These are phyloP conservation scores for Sclerotinia subarctica DNA, from an alignment of 2,329 filamentous ascomycete genomes.

Conservation along the genomic window DNA sequence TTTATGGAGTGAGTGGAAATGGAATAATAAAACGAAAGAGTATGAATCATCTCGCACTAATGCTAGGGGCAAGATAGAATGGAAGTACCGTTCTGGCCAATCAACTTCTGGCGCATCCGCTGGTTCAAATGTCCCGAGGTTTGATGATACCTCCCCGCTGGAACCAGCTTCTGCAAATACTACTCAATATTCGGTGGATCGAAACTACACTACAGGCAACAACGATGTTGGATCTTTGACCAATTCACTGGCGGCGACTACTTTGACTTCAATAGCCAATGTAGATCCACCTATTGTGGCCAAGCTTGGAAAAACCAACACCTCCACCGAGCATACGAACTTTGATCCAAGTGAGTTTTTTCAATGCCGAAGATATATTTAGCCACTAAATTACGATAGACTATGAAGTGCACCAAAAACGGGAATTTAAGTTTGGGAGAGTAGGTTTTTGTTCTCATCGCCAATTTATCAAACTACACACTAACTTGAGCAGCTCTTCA, in stretches of 20 bases:
- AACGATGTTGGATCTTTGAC: background rate
- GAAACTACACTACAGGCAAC: background rate
- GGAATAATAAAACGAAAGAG: background rate
- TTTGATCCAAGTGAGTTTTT: background rate
- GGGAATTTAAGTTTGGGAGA: background rate
- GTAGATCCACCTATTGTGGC: background rate
- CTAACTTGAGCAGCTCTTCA: conserved; percentile 8
- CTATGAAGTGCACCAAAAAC: background rate
- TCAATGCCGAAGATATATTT: no score
- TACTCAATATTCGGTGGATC: background rate
- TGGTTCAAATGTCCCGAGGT: background rate
- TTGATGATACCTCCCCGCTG: background rate
- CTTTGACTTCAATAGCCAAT: background rate
- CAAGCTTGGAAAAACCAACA: background rate
- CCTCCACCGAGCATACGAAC: background rate
- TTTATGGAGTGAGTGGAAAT: background rate
- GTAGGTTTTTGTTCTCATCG: background rate
- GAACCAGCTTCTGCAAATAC: background rate
- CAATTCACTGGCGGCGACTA: background rate
- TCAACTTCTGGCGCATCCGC: background rate
- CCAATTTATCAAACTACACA: background rate
- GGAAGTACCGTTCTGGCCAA: background rate
- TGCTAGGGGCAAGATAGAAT: background rate
- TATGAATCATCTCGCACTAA: background rate
- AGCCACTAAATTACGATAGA: background rate